Base-by-base conservation (phyloP, 2,329 filamentous ascomycete species). In the Sporothrix inflata region DNA sequence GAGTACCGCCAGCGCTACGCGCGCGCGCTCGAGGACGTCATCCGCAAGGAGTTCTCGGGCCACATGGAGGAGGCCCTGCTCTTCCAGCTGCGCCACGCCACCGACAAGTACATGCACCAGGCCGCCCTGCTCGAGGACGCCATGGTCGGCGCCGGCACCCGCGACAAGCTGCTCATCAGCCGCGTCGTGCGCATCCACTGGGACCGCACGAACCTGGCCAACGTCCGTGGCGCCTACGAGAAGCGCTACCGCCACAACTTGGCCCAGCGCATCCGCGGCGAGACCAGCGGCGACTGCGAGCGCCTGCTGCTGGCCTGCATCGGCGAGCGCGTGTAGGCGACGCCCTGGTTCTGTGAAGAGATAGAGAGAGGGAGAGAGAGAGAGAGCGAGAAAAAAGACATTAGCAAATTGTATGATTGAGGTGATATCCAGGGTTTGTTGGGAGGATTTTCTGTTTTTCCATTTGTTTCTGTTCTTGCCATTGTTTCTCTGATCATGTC, bases 11-110 rank as follows among this genome's bases (percentile, higher is more conserved):
- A 71, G 70, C 90, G 90, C 74, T 97, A 94, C 79, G 88, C 90
- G 24, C 87, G 87, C 51, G 84, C 88, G 14, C 85, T 98, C 1
- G 90, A 93, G 75, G 87, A 89, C 45, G 90, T 94, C 67, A 89
- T 98, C 76, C 89, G 89, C 74, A 92, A 88, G 83, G 90, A 96
- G 78, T 98, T 98, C 82, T 92, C 91, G 0, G 95, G 95, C 0
- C 95, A 98, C 79, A 98, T 98, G 94, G 86, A 94, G 79, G 88
- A 93, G 19, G 94, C 94, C 0, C 86, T 98, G 0, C 82, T 96
- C 34, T 90, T 90, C 79, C 94, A 97, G 80, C 84, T 98, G n/a
- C 87, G 87, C 12, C 86, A 91, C 14, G 95, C 92, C 2, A 84
- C 88, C 6, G 94, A 98, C 81, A 93, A 91, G 75, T 93, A 93